Percentiles rank a stretch among this genome's conserved stretches.
phyloP scores from a whole-genome alignment of 495 filamentous ascomycete genomes.

The Hyaloscypha bicolor region DNA sequence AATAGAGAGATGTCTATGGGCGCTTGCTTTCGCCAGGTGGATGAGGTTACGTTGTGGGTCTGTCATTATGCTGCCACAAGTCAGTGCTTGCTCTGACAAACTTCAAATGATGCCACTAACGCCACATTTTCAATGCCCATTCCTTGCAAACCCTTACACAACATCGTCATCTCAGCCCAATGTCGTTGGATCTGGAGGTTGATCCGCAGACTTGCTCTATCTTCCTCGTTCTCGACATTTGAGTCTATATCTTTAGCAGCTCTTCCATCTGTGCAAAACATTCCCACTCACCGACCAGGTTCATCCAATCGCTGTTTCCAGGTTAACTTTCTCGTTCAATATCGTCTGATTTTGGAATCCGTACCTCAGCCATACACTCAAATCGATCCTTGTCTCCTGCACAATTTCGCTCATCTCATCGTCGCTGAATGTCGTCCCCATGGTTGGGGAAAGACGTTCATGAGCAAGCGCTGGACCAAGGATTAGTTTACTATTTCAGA shows the following conservation, averaged over 20 bases:
- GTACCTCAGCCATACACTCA: conserved; percentile 51
- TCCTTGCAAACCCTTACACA: conserved; percentile 50
- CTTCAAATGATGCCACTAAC: conserved; percentile 3
- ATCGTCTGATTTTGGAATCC: conserved; percentile 2
- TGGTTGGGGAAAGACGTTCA: conserved; percentile 15
- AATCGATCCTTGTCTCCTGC: conserved; percentile 47
- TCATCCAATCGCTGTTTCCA: conserved; percentile 44
- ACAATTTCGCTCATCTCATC: conserved; percentile 43
- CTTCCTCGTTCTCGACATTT: conserved; percentile 28
- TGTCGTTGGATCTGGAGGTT: conserved; percentile 48
- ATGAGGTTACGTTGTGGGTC: conserved; percentile 45
- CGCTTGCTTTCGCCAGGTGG: conserved; percentile 48
- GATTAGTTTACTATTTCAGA: background rate
- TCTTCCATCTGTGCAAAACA: background rate
- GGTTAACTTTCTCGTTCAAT: background rate
- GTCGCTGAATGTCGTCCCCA: conserved; percentile 18
- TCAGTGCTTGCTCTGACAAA: background rate
- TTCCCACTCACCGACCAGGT: conserved; percentile 41
- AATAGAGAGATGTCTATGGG: conserved; percentile 51
- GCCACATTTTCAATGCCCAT: conserved; percentile 52
- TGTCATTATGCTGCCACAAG: conserved; percentile 39
- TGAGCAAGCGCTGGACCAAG: conserved; percentile 22
- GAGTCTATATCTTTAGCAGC: background rate
- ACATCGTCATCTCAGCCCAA: conserved; percentile 52
- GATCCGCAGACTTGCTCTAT: conserved; percentile 41